phyloP scores from a whole-genome alignment of 495 filamentous ascomycete species.

The Geoglossum glabrum region DNA sequence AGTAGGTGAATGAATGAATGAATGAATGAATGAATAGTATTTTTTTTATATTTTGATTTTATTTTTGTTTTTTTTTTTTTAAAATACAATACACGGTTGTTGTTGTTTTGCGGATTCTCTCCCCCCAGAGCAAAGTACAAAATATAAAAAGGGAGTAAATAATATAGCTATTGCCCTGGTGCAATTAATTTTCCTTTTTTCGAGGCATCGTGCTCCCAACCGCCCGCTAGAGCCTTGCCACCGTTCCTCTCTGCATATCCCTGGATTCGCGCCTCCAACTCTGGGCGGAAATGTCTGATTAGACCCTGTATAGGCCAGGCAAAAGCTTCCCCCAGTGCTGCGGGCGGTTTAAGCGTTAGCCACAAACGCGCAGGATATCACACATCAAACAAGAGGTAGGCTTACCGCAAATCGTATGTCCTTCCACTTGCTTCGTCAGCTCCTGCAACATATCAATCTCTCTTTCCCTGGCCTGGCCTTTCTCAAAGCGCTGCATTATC shows the following conservation, averaged over 20 bases:
- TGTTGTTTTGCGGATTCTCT: too few relatives aligned
- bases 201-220: conserved; percentile 60
- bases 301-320: conserved; percentile 96
- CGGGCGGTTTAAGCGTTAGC: not conserved
- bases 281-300: conserved; percentile 91
- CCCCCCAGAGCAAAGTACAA: too few relatives aligned
- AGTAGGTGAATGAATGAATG: too few relatives aligned
- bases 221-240: conserved; percentile 58
- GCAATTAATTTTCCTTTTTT: conserved; percentile 67
- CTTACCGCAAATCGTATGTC: conserved; percentile 89
- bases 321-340: conserved; percentile 86
- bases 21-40: too few relatives aligned
- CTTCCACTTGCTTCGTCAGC: conserved; percentile 96
- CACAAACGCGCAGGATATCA: not conserved
- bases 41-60: too few relatives aligned
- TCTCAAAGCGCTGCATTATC: conserved; percentile 93
- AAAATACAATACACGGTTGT: too few relatives aligned
- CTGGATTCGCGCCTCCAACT: conserved; percentile 74
- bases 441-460: conserved; percentile 99
- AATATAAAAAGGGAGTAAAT: too few relatives aligned
- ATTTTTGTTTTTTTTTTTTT: too few relatives aligned
- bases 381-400: not conserved
- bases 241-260: conserved; percentile 49
- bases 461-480: conserved; percentile 62
- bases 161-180: conserved; percentile 63